Evolutionary conservation across 257 asterid genomes (phyloP), one percentile per base, ranked within the genome.

Genomic region (Datura wrightii): DNA sequence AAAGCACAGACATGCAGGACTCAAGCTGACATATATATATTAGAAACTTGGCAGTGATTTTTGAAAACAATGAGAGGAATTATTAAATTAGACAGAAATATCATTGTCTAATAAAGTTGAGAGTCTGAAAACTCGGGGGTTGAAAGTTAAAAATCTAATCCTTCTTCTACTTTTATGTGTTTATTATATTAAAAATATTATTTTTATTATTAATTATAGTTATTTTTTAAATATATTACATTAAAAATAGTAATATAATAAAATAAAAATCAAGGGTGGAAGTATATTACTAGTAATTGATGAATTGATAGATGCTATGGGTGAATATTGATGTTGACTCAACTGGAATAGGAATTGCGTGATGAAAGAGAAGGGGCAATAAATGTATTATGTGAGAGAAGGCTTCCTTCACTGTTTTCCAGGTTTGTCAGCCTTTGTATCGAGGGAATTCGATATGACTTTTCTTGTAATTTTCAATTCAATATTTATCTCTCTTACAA

Each of bases 341-440:
- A 59, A 84, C 89, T 82, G 18, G 10, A 16, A 62, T 53, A 81
- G 79, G 82, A 83, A 79, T 50, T 31, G 44, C 60, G 81, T 74
- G 81, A 74, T 19, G 81, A 66, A 58, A 60, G 74, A 89, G 72
- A 85, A 69, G 54, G 36, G 78, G 59, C 48, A 85, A 62, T 62
- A 83, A 82, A 48, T 82, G 53, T 74, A 10, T 24, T 24, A 4
- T 31, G 42, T 83, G 89, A 87, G 86, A 84, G 79, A 44, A 60
- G 11, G 46, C 67, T 34, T 80, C 42, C 3, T 24, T 24, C 86
- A 86, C 88, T 84, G 85, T 79, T 63, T 60, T 79, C 58, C 85
- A 83, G 86, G 66, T 55, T 66, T 85, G 90, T 86, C 93, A 88
- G 89, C 79, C 79, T 84, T 52, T 44, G 67, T 89, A 91, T 91